Conservation (phyloP, 1,284 basidiomycete species). For the Heliocybe sulcata region DNA sequence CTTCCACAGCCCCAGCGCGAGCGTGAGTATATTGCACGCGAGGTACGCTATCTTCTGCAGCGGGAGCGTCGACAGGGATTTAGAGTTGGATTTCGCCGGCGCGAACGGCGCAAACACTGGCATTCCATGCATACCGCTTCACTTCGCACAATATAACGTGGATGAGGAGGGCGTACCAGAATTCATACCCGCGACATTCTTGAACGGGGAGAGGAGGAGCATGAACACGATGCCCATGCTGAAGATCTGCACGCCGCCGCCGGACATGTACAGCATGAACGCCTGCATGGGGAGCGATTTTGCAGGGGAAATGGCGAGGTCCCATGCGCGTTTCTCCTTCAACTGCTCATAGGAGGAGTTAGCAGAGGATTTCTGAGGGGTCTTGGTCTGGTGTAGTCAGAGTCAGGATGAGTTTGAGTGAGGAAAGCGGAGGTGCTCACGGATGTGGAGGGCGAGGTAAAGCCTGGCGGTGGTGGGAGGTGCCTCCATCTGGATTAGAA, state of each 20-base stretch:
- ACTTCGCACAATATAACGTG: neutral
- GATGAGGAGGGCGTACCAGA: constrained; percentile 40
- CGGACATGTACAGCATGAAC: constrained; percentile 96
- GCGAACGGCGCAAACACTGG: constrained; percentile 63
- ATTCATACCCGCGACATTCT: constrained; percentile 72
- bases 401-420: constrained; percentile 7
- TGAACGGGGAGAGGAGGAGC: constrained; percentile 78
- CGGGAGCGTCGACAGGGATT: constrained; percentile 45
- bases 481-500: constrained; percentile 42
- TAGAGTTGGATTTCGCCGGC: constrained; percentile 41
- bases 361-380: constrained; percentile 29
- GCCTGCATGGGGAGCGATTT: constrained; percentile 91
- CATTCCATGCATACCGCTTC: neutral
- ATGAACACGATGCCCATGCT: constrained; percentile 91
- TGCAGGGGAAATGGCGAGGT: constrained; percentile 76
- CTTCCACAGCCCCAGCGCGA: constrained; percentile 84
- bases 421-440: constrained; percentile 19
- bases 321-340: constrained; percentile 83
- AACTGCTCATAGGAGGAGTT: constrained; percentile 51
- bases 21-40: constrained; percentile 63
- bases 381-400: constrained; percentile 30
- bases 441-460: constrained; percentile 23
- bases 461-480: constrained; percentile 57
- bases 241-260: constrained; percentile 88
- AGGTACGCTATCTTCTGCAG: constrained; percentile 67